Conservation (phyloP, 768 basidiomycete species). For the Cyclocybe aegerita region DNA sequence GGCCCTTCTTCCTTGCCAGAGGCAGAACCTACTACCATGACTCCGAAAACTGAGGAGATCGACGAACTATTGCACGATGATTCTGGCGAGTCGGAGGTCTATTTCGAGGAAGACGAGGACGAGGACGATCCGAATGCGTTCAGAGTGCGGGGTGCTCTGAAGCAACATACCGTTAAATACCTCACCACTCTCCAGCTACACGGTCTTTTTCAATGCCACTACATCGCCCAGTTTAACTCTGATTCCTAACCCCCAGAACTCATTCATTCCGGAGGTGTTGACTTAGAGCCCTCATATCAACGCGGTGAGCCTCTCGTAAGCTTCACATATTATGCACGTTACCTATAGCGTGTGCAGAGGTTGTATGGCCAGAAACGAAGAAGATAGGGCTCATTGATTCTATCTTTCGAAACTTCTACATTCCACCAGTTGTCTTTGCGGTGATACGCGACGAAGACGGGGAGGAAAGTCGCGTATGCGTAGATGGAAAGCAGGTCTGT, state of each 20-base stretch:
- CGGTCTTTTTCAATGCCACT: conserved; percentile 29
- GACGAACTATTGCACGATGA: conserved; percentile 51
- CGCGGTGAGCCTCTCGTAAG: conserved; percentile 46
- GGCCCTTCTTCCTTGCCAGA: background rate
- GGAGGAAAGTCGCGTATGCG: conserved; percentile 58
- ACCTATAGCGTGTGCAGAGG: conserved; percentile 40
- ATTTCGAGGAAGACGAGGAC: conserved; percentile 38
- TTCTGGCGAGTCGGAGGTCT: background rate
- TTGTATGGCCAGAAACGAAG: conserved; percentile 75
- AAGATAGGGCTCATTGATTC: conserved; percentile 76
- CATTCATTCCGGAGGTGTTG: conserved; percentile 46
- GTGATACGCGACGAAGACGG: conserved; percentile 53
- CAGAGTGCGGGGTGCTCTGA: conserved; percentile 40
- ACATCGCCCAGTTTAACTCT: background rate
- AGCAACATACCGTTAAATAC: conserved; percentile 37
- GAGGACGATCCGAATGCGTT: conserved; percentile 30
- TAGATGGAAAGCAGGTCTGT: conserved; percentile 82
- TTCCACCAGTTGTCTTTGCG: conserved; percentile 81
- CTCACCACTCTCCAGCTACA: conserved; percentile 47
- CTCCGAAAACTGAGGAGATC: conserved; percentile 29
- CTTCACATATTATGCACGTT: conserved; percentile 1
- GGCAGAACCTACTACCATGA: background rate
- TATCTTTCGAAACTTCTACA: conserved; percentile 72
- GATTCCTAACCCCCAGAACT: background rate
- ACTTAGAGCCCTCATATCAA: conserved; percentile 72